phyloP scores from a whole-genome alignment of 257 asterid species.

The Solanum neorickii region DNA sequence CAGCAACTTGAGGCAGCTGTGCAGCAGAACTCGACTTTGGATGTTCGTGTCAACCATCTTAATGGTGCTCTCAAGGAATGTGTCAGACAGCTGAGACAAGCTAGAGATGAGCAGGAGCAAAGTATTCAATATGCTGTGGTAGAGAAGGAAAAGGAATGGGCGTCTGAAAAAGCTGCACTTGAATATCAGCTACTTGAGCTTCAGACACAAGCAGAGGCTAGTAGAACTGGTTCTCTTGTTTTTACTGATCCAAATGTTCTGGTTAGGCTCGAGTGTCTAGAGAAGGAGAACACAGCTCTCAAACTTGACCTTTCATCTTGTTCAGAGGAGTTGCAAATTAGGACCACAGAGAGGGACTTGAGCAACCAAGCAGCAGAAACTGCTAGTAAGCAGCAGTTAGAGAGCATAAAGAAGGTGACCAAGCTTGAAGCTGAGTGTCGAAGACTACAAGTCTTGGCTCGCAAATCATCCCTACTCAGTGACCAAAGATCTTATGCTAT shows the following conservation, averaged over 20 bases:
- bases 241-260: conserved; percentile 13
- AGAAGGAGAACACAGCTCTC: conserved; percentile 47
- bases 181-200: conserved; percentile 40
- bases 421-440: conserved; percentile 48
- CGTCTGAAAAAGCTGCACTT: conserved; percentile 22
- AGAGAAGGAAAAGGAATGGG: conserved; percentile 34
- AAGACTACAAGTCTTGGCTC: conserved; percentile 27
- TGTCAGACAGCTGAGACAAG: conserved; percentile 57
- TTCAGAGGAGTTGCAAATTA: conserved; percentile 37
- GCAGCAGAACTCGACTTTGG: conserved; percentile 55
- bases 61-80: conserved; percentile 77
- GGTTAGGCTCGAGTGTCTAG: conserved; percentile 20
- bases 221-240: conserved; percentile 10
- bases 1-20: conserved; percentile 57
- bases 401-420: conserved; percentile 43
- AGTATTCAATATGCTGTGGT: conserved; percentile 21
- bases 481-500: conserved; percentile 20
- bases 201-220: conserved; percentile 17
- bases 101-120: conserved; percentile 52
- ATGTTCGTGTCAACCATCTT: conserved; percentile 57
- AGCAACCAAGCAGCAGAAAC: conserved; percentile 68
- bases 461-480: conserved; percentile 26
- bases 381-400: conserved; percentile 68
- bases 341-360: conserved; percentile 52
- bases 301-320: conserved; percentile 33